Evolutionary conservation across 2,329 filamentous ascomycete species (phyloP).

Genomic region (Nothophoma quercina): DNA sequence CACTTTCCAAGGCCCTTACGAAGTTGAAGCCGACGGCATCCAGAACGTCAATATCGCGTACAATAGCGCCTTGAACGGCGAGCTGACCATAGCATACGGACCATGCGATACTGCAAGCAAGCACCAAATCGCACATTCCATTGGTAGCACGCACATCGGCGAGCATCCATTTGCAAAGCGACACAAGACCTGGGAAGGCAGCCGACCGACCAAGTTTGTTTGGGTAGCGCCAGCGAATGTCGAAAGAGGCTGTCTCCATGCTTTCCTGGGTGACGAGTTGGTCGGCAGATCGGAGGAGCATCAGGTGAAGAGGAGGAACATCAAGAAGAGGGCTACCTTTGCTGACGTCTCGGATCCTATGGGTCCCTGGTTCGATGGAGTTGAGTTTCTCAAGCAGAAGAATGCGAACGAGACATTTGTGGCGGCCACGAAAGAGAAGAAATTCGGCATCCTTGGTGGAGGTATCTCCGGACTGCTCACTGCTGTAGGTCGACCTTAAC

Average conservation of each 20-base stretch:
- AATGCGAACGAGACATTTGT: slow-evolving; percentile 60
- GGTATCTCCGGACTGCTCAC: slow-evolving; percentile 70
- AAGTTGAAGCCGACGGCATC: slow-evolving; percentile 6
- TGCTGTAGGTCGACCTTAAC: slow-evolving; percentile 1
- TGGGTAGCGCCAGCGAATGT: slow-evolving; percentile 51
- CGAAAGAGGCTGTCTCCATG: slow-evolving; percentile 49
- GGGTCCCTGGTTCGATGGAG: slow-evolving; percentile 70
- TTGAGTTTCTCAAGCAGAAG: slow-evolving; percentile 62
- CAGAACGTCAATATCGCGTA: slow-evolving; percentile 32
- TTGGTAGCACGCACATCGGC: slow-evolving; percentile 33
- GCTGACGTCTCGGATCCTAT: slow-evolving; percentile 59
- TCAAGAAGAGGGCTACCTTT: slow-evolving; percentile 36
- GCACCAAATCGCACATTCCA: slow-evolving; percentile 17
- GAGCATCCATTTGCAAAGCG: slow-evolving; percentile 29
- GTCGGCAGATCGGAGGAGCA: slow-evolving; percentile 47
- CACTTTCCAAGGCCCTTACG: slow-evolving; percentile 5
- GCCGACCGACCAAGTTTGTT: slow-evolving; percentile 44
- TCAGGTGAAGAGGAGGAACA: slow-evolving; percentile 28
- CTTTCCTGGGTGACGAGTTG: slow-evolving; percentile 44
- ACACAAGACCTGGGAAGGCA: slow-evolving; percentile 23
- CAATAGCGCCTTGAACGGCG: slow-evolving; percentile 24
- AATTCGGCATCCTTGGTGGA: slow-evolving; percentile 67
- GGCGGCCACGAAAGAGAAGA: slow-evolving; percentile 60
- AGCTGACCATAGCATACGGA: slow-evolving; percentile 33
- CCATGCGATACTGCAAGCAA: slow-evolving; percentile 17